Evolutionary conservation across 73 alveolate species (phyloP).

Genomic region (Effrenium voratum): DNA sequence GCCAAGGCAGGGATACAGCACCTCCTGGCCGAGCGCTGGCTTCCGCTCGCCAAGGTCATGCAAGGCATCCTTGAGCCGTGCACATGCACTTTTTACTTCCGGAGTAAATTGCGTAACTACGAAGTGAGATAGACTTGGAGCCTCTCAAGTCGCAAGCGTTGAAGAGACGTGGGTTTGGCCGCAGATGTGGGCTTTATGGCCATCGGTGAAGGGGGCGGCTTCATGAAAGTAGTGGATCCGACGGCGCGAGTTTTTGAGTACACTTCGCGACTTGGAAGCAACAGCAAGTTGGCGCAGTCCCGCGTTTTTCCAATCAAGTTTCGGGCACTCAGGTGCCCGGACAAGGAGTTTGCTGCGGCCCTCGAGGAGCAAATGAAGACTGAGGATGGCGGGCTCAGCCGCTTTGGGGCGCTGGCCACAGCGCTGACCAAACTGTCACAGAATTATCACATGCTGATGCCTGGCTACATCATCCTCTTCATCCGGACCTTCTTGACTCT

Average conservation of each 20-base stretch:
- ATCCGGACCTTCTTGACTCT: constrained; percentile 75
- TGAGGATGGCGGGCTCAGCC: constrained; percentile 80
- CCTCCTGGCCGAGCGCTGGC: constrained; percentile 85
- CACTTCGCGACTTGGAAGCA: neutral
- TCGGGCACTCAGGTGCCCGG: constrained; percentile 28
- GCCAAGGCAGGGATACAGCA: constrained; percentile 74
- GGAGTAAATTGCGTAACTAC: too few relatives aligned
- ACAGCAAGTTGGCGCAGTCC: neutral
- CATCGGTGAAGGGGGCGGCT: constrained; percentile 77
- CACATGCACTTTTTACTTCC: too few relatives aligned
- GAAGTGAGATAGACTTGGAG: too few relatives aligned
- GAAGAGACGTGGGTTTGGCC: too few relatives aligned
- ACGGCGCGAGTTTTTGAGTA: constrained; percentile 41
- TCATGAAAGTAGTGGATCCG: constrained; percentile 80
- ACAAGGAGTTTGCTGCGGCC: constrained; percentile 66
- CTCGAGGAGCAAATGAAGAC: constrained; percentile 50
- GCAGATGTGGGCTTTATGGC: constrained; percentile 93
- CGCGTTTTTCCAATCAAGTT: neutral
- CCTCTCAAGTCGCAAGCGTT: too few relatives aligned
- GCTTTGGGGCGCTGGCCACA: constrained; percentile 70
- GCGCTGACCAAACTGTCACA: constrained; percentile 59
- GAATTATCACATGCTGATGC: constrained; percentile 63
- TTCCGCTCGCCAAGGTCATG: constrained; percentile 76
- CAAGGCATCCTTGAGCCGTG: constrained; percentile 54
- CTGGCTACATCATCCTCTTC: constrained; percentile 81